Percentiles rank a stretch among this genome's conserved stretches.
Conservation (phyloP, 345 rosid species). For the Xanthoceras sorbifolium region DNA sequence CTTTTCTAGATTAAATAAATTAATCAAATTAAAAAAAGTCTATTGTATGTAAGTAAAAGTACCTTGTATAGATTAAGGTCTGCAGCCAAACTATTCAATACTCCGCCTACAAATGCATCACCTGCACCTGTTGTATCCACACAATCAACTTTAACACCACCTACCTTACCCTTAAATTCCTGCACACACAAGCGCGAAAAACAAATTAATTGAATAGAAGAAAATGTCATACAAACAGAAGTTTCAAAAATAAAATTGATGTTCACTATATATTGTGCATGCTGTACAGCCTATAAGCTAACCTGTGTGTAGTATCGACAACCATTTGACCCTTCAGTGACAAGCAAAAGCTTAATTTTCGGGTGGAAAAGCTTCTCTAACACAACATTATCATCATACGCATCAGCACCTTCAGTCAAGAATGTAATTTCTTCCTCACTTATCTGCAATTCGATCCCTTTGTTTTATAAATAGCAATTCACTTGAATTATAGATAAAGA, state of each 20-base stretch:
- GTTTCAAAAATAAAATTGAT: background rate
- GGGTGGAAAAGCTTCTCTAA: slow-evolving; percentile 53
- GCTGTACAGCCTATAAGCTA: no score
- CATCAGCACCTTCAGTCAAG: slow-evolving; percentile 39
- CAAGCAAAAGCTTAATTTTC: slow-evolving; percentile 55
- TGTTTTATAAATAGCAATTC: background rate
- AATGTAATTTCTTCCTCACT: slow-evolving; percentile 49
- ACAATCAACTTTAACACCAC: slow-evolving; percentile 33
- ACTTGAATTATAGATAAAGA: background rate
- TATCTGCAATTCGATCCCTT: slow-evolving; percentile 27
- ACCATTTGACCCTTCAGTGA: slow-evolving; percentile 61
- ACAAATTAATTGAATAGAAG: background rate
- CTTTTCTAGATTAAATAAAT: background rate
- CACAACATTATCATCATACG: slow-evolving; percentile 44
- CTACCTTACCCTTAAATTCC: slow-evolving; percentile 41
- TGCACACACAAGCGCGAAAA: slow-evolving; percentile 14
- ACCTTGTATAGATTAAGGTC: slow-evolving; percentile 32
- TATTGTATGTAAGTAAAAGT: no score
- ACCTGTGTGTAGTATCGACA: slow-evolving; percentile 60
- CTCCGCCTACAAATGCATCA: slow-evolving; percentile 45
- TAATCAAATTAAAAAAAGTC: background rate
- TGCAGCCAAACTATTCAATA: slow-evolving; percentile 36
- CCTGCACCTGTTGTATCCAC: slow-evolving; percentile 52
- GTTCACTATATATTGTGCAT: background rate
- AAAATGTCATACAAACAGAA: background rate